Conservation (phyloP, 495 filamentous ascomycete genomes). For the Xylaria telfairii region DNA sequence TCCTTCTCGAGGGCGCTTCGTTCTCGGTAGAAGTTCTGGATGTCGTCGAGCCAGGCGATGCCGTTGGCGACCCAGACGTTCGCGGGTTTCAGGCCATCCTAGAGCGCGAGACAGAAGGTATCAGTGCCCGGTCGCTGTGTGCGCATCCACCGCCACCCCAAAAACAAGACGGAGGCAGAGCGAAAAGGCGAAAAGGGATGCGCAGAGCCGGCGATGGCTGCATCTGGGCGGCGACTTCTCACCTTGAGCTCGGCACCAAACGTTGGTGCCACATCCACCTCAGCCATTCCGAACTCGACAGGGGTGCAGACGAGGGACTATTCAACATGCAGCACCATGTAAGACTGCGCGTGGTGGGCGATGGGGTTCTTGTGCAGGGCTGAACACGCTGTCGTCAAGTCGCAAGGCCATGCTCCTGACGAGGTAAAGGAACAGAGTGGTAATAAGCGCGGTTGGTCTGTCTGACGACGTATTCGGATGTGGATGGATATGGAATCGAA, state of each 20-base stretch:
- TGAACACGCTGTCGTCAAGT: conserved; percentile 25
- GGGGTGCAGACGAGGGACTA: conserved; percentile 18
- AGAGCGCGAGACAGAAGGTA: conserved; percentile 29
- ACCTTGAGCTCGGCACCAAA: conserved; percentile 95
- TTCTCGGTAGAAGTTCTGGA: conserved; percentile 96
- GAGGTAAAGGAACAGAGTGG: neutral
- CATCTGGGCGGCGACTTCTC: conserved; percentile 29
- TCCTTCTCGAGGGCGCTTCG: conserved; percentile 94
- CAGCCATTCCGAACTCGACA: conserved; percentile 64
- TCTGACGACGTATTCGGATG: neutral
- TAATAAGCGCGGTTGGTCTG: neutral
- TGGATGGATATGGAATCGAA: neutral
- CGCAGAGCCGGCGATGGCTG: neutral
- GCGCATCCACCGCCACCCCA: neutral
- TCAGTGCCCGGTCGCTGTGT: conserved; percentile 21
- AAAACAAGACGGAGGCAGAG: neutral
- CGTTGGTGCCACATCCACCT: conserved; percentile 73
- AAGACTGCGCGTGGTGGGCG: conserved; percentile 14
- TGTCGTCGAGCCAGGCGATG: conserved; percentile 94
- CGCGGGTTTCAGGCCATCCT: conserved; percentile 95
- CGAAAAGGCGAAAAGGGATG: neutral
- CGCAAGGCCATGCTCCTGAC: conserved; percentile 36
- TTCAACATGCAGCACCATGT: conserved; percentile 30
- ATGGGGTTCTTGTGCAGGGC: conserved; percentile 20
- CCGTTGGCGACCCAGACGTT: conserved; percentile 90